These are phyloP conservation scores for Styphnolobium japonicum DNA, from an alignment of 306 rosid genomes.

Conservation along the genomic window DNA sequence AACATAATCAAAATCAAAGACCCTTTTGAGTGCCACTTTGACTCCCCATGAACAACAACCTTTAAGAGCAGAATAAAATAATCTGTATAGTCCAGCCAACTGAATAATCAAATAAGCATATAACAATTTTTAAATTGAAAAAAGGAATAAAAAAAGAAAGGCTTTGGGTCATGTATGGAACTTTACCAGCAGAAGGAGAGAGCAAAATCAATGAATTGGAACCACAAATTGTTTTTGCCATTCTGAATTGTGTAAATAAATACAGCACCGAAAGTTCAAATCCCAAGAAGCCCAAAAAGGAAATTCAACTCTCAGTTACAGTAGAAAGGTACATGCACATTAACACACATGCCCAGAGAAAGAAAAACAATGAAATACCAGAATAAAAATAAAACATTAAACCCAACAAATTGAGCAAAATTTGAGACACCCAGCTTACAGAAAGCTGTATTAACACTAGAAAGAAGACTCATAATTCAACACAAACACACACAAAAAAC, in stretches of 20 bases:
- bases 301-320: slow-evolving; percentile 13
- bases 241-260: slow-evolving; percentile 7
- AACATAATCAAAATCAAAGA: not conserved
- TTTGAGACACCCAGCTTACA: not conserved
- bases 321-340: slow-evolving; percentile 26
- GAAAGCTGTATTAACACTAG: not conserved
- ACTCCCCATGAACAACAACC: not conserved
- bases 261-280: slow-evolving; percentile 8
- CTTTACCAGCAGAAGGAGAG: slow-evolving; percentile 28
- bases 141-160: slow-evolving; percentile 13
- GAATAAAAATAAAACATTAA: slow-evolving; percentile 7
- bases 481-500: not conserved
- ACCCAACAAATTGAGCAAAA: slow-evolving; percentile 23
- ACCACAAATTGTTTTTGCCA: slow-evolving; percentile 11
- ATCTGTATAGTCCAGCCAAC: not conserved
- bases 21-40: not conserved
- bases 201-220: slow-evolving; percentile 24
- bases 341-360: slow-evolving; percentile 15
- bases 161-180: slow-evolving; percentile 24
- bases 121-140: not conserved
- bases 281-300: slow-evolving; percentile 21
- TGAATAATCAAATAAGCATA: slow-evolving; percentile 26
- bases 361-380: slow-evolving; percentile 6
- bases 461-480: not conserved
- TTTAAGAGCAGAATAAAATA: slow-evolving; percentile 24